Conservation (phyloP, 768 basidiomycete genomes). For the Lactarius tabidus region DNA sequence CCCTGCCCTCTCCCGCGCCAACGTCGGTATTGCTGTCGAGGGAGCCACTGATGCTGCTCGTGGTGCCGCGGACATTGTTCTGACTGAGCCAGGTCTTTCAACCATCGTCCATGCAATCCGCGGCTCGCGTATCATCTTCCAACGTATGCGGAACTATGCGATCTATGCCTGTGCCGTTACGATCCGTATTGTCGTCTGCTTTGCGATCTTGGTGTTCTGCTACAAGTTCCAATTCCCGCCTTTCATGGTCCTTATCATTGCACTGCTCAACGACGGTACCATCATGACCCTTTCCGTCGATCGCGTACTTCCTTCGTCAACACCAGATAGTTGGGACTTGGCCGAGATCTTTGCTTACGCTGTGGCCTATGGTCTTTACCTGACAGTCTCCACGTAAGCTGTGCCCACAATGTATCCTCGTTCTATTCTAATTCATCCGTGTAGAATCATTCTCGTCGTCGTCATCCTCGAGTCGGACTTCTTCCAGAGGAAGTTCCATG, state of each 20-base stretch:
- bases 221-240: conserved; percentile 99
- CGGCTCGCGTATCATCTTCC: conserved; percentile 98
- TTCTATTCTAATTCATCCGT: conserved; percentile 16
- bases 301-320: conserved; percentile 88
- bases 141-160: conserved; percentile 99
- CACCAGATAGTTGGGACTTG: conserved; percentile 94
- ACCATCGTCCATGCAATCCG: conserved; percentile 99
- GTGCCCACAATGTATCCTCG: conserved; percentile 12
- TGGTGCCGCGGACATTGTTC: conserved; percentile 96
- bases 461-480: conserved; percentile 84
- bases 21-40: conserved; percentile 99
- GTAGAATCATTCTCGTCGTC: conserved; percentile 69
- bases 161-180: conserved; percentile 96
- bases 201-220: conserved; percentile 90
- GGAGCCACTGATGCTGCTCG: conserved; percentile 99
- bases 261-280: conserved; percentile 95
- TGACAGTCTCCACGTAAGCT: conserved; percentile 85
- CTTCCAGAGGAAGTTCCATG: conserved; percentile 87
- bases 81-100: conserved; percentile 97
- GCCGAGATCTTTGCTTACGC: conserved; percentile 96
- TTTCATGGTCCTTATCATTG: conserved; percentile 99
- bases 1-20: conserved; percentile 95
- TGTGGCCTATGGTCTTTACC: conserved; percentile 90
- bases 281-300: conserved; percentile 98
- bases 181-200: conserved; percentile 98